phyloP scores from a whole-genome alignment of 1,139 yeast species.

The Debaryomyces fabryi region DNA sequence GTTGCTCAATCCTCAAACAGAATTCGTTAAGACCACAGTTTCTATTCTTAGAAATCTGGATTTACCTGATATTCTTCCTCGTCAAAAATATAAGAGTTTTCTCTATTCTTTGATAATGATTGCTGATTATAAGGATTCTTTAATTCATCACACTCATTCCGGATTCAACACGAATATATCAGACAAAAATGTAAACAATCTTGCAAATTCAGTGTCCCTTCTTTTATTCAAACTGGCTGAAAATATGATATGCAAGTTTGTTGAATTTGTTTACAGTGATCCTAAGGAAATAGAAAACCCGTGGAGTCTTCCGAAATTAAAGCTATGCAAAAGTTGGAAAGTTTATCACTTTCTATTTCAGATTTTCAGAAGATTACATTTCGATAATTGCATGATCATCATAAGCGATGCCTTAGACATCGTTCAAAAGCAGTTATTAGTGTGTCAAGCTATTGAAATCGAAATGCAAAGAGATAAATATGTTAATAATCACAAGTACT shows the following conservation, averaged over 20 bases:
- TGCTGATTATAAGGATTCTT: slow-evolving; percentile 25
- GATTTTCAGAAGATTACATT: slow-evolving; percentile 22
- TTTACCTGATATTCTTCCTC: slow-evolving; percentile 16
- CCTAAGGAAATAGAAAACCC: slow-evolving; percentile 8
- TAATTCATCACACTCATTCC: slow-evolving; percentile 22
- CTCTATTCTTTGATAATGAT: slow-evolving; percentile 29
- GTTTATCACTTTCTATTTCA: slow-evolving; percentile 21
- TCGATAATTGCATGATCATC: slow-evolving; percentile 17
- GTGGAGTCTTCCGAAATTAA: slow-evolving; percentile 9
- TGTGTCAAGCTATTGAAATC: slow-evolving; percentile 7
- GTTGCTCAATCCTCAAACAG: slow-evolving; percentile 10
- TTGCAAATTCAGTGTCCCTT: slow-evolving; percentile 25
- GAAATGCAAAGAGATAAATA: slow-evolving; percentile 5
- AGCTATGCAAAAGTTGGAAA: slow-evolving; percentile 19
- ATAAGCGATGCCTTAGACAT: slow-evolving; percentile 17
- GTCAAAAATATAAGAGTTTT: slow-evolving; percentile 17
- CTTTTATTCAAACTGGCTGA: slow-evolving; percentile 23
- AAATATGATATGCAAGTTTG: slow-evolving; percentile 18
- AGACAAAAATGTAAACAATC: slow-evolving; percentile 12
- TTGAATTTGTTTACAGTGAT: slow-evolving; percentile 8
- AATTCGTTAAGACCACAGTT: slow-evolving; percentile 13
- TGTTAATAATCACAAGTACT: neutral
- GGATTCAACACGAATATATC: slow-evolving; percentile 30
- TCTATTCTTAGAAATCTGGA: slow-evolving; percentile 15
- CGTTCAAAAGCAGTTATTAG: slow-evolving; percentile 17